Conservation (phyloP, 768 basidiomycete genomes). For the Mrakia hoshinonis region DNA sequence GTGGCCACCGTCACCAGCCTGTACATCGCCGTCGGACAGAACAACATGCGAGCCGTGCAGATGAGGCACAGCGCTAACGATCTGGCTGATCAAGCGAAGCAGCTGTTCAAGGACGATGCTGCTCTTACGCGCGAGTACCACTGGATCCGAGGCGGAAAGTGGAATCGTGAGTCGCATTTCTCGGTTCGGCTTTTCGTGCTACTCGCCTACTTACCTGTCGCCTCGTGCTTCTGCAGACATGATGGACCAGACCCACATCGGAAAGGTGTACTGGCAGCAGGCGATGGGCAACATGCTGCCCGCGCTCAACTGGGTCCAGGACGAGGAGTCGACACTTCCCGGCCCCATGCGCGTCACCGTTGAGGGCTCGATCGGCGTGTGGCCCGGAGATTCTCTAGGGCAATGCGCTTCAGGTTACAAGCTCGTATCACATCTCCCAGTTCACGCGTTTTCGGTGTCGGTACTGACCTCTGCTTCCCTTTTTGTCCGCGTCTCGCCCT, state of each 20-base stretch:
- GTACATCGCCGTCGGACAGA: slow-evolving; percentile 43
- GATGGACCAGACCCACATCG: slow-evolving; percentile 47
- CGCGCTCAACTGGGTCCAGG: slow-evolving; percentile 37
- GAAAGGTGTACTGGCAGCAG: too few relatives aligned
- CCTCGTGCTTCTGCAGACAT: too few relatives aligned
- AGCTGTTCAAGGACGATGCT: slow-evolving; percentile 55
- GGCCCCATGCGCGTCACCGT: slow-evolving; percentile 59
- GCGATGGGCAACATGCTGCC: slow-evolving; percentile 54
- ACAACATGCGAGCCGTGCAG: slow-evolving; percentile 57
- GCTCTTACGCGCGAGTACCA: slow-evolving; percentile 36
- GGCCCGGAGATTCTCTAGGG: slow-evolving; percentile 26
- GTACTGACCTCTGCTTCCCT: too few relatives aligned
- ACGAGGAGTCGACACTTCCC: slow-evolving; percentile 50
- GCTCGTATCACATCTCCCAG: not conserved
- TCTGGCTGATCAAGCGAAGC: slow-evolving; percentile 51
- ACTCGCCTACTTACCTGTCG: too few relatives aligned
- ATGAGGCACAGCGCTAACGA: slow-evolving; percentile 56
- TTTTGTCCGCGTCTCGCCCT: not conserved
- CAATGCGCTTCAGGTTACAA: slow-evolving; percentile 18
- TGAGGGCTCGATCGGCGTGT: slow-evolving; percentile 45
- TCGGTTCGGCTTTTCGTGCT: too few relatives aligned
- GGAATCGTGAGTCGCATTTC: too few relatives aligned
- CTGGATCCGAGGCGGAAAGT: slow-evolving; percentile 47
- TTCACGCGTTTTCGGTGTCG: not conserved
- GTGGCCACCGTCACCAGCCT: slow-evolving; percentile 42